These are phyloP conservation scores for Deinandra increscens DNA, from an alignment of 129 eudicot genomes.

Conservation along the genomic window DNA sequence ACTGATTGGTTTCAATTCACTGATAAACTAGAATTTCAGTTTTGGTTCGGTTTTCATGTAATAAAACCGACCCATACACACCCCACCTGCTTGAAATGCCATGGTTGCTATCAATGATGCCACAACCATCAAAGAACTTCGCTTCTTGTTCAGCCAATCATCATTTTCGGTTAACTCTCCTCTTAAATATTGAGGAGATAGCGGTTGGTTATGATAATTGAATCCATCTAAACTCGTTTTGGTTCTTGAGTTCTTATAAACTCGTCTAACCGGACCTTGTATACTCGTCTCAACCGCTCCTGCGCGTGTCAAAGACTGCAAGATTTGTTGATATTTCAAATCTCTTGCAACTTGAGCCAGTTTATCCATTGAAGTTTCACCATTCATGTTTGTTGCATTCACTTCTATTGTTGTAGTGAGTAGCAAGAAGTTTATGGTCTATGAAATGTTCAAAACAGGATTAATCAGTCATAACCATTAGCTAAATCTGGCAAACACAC, in stretches of 20 bases:
- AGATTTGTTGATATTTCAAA: conserved; percentile 27
- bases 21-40: too few relatives aligned
- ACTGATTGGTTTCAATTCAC: too few relatives aligned
- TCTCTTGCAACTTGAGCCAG: conserved; percentile 28
- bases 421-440: conserved; percentile 41
- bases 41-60: too few relatives aligned
- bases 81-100: conserved; percentile 47
- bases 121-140: conserved; percentile 49
- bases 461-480: neutral
- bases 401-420: conserved; percentile 28
- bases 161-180: neutral
- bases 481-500: too few relatives aligned
- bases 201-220: too few relatives aligned
- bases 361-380: conserved; percentile 36
- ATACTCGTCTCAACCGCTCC: conserved; percentile 25
- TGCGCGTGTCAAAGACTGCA: conserved; percentile 21
- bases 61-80: too few relatives aligned
- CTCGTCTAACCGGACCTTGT: neutral
- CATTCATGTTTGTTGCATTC: conserved; percentile 29
- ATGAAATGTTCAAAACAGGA: neutral
- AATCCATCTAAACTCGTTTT: too few relatives aligned
- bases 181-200: too few relatives aligned
- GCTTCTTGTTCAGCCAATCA: conserved; percentile 39
- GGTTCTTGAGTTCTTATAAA: too few relatives aligned
- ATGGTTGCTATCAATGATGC: conserved; percentile 59